These are phyloP conservation scores for Fragaria iinumae DNA, from an alignment of 306 rosid genomes.

Conservation along the genomic window DNA sequence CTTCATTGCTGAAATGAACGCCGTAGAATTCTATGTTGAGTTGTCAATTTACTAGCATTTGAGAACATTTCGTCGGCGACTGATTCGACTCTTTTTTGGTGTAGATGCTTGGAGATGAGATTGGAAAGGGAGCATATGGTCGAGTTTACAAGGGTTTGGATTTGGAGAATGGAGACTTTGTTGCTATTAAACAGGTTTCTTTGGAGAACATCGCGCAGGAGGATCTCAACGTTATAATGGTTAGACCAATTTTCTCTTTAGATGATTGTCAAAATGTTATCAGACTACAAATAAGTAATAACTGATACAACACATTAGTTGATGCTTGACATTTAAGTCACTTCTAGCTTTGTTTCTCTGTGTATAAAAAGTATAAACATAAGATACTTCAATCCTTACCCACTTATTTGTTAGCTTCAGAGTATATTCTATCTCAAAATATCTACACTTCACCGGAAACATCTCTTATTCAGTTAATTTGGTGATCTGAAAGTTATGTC, in stretches of 20 bases:
- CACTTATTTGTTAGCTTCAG: neutral
- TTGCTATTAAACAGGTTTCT: slow-evolving; percentile 99
- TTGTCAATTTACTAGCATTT: neutral
- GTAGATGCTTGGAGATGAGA: slow-evolving; percentile 99
- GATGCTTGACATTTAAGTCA: neutral
- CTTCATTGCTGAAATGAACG: neutral
- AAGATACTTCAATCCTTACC: neutral
- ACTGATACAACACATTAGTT: slow-evolving; percentile 14
- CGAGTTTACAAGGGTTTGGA: slow-evolving; percentile 98
- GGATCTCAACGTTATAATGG: slow-evolving; percentile 99
- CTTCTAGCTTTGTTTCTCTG: neutral
- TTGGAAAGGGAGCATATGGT: slow-evolving; percentile 98
- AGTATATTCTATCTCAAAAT: neutral
- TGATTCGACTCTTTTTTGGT: slow-evolving; percentile 11
- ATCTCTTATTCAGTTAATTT: neutral
- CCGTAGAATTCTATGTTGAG: neutral
- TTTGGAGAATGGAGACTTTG: slow-evolving; percentile 96
- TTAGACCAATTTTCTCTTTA: slow-evolving; percentile 34
- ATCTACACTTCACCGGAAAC: neutral
- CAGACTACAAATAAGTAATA: neutral
- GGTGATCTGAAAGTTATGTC: neutral
- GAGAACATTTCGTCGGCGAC: neutral
- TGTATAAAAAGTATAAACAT: neutral
- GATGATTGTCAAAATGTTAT: slow-evolving; percentile 12
- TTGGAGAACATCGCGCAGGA: slow-evolving; percentile 99